Evolutionary conservation across 495 filamentous ascomycete species (phyloP).

Genomic region (Sphaerosporella brunnea): DNA sequence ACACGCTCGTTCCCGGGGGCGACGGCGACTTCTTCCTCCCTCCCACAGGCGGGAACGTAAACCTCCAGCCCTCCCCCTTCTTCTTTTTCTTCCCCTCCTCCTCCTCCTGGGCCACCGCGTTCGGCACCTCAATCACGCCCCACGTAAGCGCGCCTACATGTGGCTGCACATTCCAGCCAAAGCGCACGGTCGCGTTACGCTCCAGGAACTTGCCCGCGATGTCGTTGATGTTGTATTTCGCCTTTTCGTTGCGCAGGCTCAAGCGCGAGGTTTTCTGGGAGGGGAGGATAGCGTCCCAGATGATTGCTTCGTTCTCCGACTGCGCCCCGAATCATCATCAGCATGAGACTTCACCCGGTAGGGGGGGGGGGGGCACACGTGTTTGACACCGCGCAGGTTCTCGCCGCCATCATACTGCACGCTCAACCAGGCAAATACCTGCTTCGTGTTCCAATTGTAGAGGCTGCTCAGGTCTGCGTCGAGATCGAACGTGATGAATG

Average conservation of each 20-base stretch:
- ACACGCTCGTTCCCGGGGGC: too few relatives aligned
- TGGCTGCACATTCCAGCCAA: slow-evolving; percentile 93
- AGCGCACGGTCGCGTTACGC: slow-evolving; percentile 51
- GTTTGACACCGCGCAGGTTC: slow-evolving; percentile 23
- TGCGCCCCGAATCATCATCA: too few relatives aligned
- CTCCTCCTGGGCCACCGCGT: slow-evolving; percentile 32
- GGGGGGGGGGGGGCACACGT: slow-evolving; percentile 12
- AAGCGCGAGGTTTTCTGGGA: slow-evolving; percentile 43
- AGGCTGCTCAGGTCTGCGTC: slow-evolving; percentile 73
- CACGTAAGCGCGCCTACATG: slow-evolving; percentile 83
- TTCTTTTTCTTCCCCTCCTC: slow-evolving; percentile 46
- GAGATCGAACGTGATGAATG: slow-evolving; percentile 80
- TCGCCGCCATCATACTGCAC: slow-evolving; percentile 43
- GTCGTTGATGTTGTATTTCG: slow-evolving; percentile 90
- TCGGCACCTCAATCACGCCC: slow-evolving; percentile 25
- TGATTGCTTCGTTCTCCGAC: slow-evolving; percentile 54
- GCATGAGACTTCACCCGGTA: too few relatives aligned
- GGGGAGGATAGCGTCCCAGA: slow-evolving; percentile 90
- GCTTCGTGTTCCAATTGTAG: slow-evolving; percentile 99
- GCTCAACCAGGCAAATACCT: slow-evolving; percentile 87
- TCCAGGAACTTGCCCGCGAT: slow-evolving; percentile 56
- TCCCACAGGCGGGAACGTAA: slow-evolving; percentile 50
- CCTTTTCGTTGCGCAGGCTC: slow-evolving; percentile 55
- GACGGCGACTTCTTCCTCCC: slow-evolving; percentile 41
- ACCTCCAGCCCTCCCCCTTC: slow-evolving; percentile 43